Evolutionary conservation across 176 grass and related monocot species (phyloP), one percentile per base, ranked within the genome.

Genomic region (Thinopyrum elongatum): DNA sequence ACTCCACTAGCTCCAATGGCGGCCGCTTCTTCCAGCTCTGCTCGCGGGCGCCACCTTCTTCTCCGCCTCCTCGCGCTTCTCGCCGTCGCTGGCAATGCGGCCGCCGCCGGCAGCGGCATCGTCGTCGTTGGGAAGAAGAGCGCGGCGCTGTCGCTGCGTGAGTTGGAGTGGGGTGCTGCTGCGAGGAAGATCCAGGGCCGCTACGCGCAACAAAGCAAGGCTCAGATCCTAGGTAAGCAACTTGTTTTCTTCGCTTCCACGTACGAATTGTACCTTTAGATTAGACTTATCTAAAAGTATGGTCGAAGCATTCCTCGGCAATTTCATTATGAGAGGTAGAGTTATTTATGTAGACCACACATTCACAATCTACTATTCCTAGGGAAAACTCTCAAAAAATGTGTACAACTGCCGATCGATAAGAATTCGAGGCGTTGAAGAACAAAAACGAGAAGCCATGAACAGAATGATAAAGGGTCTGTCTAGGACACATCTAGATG

Each of bases 141-240:
- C 8, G 77, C 47, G 5, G 28, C 79, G 53, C 14, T 98, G 1
- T 49, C 86, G 26, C 80, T 94, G 68, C 85, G 78, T 26, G 87
- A 90, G 67, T 6, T 98, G 76, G 60, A 84, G 44, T 87, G 85
- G 71, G 85, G 61, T 36, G 21, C 83, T 16, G 41, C 74, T 6
- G 67, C 39, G 2, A 47, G 38, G 30, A 62, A 77, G 70, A 61
- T 27, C 63, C 75, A 14, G 27, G 35, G 39, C 13, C 44, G 6
- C 64, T 35, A 83, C 71, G 60, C 11, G 41, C 80, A 29, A 67
- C 9, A 44, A 42, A 62, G 28, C 10, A 61, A 67, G 55, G 62
- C 87, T 78, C 7, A 82, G 27, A 81, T 42, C 77, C 62, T 63
- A 87, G 89, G 93, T 98, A 79, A 90, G 42, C 1, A 57, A 57